These are phyloP conservation scores for Ogataea glucozyma DNA, from an alignment of 805 yeast species.

Conservation along the genomic window DNA sequence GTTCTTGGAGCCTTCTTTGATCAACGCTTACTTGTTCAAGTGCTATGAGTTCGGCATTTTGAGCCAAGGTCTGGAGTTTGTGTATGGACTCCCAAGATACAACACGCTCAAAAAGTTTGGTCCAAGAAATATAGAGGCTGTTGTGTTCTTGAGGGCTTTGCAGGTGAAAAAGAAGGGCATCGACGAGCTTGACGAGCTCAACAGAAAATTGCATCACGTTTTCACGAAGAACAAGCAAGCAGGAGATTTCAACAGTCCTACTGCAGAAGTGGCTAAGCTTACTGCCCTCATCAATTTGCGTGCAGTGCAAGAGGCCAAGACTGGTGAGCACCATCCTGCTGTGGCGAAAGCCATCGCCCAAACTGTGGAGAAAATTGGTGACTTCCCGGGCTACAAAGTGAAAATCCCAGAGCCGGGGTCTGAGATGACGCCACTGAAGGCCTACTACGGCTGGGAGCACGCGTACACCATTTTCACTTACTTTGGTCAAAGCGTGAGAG, in stretches of 20 bases:
- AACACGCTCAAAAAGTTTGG: constrained; percentile 14
- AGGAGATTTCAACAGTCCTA: constrained; percentile 6
- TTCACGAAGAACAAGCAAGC: constrained; percentile 16
- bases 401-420: constrained; percentile 6
- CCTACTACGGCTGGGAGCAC: constrained; percentile 19
- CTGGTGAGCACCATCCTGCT: constrained; percentile 2
- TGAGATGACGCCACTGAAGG: constrained; percentile 9
- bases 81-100: constrained; percentile 24
- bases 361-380: constrained; percentile 3
- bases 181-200: constrained; percentile 19
- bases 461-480: constrained; percentile 21
- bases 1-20: constrained; percentile 23
- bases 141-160: constrained; percentile 28
- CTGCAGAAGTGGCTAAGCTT: constrained; percentile 14
- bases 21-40: constrained; percentile 31
- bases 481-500: constrained; percentile 16
- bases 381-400: constrained; percentile 9
- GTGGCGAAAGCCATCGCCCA: constrained; percentile 8
- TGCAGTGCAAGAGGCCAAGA: constrained; percentile 9
- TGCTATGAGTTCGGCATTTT: constrained; percentile 27
- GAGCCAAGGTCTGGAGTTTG: constrained; percentile 18
- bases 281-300: constrained; percentile 17
- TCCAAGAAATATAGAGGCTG: constrained; percentile 26
- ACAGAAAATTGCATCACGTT: constrained; percentile 17
- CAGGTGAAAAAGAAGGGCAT: constrained; percentile 16